These are phyloP conservation scores for Solanum pinnatisectum DNA, from an alignment of 257 asterid species.

Conservation along the genomic window DNA sequence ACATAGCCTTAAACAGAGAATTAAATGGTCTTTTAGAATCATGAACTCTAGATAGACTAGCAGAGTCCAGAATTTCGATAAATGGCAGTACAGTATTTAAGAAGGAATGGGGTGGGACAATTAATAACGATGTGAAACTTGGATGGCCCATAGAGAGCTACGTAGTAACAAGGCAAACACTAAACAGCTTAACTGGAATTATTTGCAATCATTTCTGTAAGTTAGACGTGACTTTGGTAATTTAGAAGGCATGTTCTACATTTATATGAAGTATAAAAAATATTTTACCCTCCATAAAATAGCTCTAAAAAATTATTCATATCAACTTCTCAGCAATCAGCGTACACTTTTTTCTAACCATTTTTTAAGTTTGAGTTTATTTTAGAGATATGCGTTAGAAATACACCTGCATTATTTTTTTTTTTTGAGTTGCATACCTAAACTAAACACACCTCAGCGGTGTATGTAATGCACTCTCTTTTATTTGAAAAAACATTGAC, in stretches of 20 bases:
- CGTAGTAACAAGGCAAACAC: background rate
- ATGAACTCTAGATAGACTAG: background rate
- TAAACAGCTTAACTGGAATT: background rate
- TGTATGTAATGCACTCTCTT: too few species aligned
- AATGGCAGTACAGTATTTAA: background rate
- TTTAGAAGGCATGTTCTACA: background rate
- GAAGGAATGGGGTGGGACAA: background rate
- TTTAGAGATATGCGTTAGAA: background rate
- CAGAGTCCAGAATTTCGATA: background rate
- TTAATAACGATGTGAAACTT: background rate
- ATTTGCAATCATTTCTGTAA: background rate
- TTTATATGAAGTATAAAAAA: background rate
- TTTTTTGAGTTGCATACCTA: too few species aligned
- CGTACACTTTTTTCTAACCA: background rate
- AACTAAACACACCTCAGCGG: too few species aligned
- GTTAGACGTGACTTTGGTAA: background rate
- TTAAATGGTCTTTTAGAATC: background rate
- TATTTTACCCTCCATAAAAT: background rate
- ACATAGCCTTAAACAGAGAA: background rate
- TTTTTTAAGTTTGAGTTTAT: background rate
- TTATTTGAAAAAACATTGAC: too few species aligned
- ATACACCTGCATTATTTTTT: too few species aligned
- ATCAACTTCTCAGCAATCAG: background rate
- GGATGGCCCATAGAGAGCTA: background rate
- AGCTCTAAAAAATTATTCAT: background rate